Percentiles rank a stretch among this genome's conserved stretches.
phyloP scores from a whole-genome alignment of 2,329 filamentous ascomycete genomes.

The Myriosclerotinia scirpicola region DNA sequence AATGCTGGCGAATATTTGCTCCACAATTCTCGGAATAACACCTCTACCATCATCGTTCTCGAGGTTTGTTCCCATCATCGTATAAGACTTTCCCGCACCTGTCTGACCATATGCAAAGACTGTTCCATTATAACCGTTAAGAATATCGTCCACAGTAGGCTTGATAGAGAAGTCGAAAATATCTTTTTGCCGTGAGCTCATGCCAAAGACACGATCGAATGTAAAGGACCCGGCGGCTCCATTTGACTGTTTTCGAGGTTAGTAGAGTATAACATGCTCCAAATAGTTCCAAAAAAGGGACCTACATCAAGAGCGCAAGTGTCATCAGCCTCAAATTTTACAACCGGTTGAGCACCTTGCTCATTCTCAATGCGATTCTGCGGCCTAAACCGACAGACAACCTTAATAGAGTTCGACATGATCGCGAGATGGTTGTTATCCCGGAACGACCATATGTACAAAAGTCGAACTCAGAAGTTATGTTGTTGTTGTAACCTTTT shows the following conservation, averaged over 20 bases:
- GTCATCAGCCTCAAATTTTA: constrained; percentile 83
- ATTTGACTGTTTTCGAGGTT: constrained; percentile 61
- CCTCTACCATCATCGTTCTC: constrained; percentile 84
- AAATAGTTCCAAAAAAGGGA: constrained; percentile 30
- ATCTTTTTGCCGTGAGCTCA: constrained; percentile 84
- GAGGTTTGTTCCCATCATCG: constrained; percentile 97
- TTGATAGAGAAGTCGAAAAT: constrained; percentile 98
- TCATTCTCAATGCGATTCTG: constrained; percentile 93
- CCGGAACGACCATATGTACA: constrained; percentile 38
- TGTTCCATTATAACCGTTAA: constrained; percentile 98
- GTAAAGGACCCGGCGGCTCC: constrained; percentile 87
- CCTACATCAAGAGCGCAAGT: constrained; percentile 83
- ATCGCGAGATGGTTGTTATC: constrained; percentile 37
- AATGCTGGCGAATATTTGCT: constrained; percentile 97
- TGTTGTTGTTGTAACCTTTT: constrained; percentile 15
- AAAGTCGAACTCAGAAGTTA: constrained; percentile 22
- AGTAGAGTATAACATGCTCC: background rate
- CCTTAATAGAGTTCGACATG: constrained; percentile 66
- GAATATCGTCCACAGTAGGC: constrained; percentile 92
- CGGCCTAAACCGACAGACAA: constrained; percentile 95
- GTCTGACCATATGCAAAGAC: constrained; percentile 99
- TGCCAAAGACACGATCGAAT: constrained; percentile 96
- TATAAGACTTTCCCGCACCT: constrained; percentile 97
- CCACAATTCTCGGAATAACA: constrained; percentile 94
- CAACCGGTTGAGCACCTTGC: constrained; percentile 88